These are phyloP conservation scores for Pythium myriotylum DNA, from an alignment of 352 stramenopile species.

Conservation along the genomic window DNA sequence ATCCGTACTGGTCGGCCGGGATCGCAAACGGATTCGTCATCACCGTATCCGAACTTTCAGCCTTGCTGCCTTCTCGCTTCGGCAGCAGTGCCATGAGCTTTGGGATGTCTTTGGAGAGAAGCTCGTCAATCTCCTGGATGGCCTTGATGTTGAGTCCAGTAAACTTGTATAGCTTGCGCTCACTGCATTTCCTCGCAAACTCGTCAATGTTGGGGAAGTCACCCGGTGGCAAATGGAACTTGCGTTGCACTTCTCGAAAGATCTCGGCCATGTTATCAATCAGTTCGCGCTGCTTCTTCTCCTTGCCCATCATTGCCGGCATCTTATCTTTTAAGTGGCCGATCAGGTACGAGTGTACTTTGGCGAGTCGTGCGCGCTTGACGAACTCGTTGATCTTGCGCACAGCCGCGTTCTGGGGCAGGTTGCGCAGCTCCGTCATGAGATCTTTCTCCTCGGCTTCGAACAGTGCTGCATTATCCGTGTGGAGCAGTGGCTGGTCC, in stretches of 20 bases:
- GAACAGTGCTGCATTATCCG: conserved; percentile 94
- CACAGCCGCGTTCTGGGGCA: conserved; percentile 96
- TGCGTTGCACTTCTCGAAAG: conserved; percentile 97
- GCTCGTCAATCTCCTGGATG: conserved; percentile 97
- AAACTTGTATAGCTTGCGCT: conserved; percentile 93
- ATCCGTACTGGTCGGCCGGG: conserved; percentile 37
- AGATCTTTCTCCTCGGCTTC: conserved; percentile 97
- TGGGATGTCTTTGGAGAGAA: conserved; percentile 97
- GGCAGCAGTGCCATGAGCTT: conserved; percentile 87
- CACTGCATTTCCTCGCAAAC: conserved; percentile 78
- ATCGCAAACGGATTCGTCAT: conserved; percentile 40
- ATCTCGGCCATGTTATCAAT: conserved; percentile 94
- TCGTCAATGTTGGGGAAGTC: conserved; percentile 94
- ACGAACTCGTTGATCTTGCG: conserved; percentile 95
- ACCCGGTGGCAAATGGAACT: conserved; percentile 95
- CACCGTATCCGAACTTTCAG: conserved; percentile 6
- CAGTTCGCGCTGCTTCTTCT: conserved; percentile 96
- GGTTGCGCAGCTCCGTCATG: conserved; percentile 95
- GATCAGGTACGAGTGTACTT: conserved; percentile 98
- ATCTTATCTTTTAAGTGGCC: conserved; percentile 97
- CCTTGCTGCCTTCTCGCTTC: conserved; percentile 47
- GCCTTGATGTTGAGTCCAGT: conserved; percentile 92
- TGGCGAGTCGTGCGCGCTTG: conserved; percentile 94
- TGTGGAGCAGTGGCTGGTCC: conserved; percentile 87
- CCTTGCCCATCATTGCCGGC: conserved; percentile 96